Base-by-base conservation (phyloP, 139 green algal genomes). In the Chlamydomonas applanata region DNA sequence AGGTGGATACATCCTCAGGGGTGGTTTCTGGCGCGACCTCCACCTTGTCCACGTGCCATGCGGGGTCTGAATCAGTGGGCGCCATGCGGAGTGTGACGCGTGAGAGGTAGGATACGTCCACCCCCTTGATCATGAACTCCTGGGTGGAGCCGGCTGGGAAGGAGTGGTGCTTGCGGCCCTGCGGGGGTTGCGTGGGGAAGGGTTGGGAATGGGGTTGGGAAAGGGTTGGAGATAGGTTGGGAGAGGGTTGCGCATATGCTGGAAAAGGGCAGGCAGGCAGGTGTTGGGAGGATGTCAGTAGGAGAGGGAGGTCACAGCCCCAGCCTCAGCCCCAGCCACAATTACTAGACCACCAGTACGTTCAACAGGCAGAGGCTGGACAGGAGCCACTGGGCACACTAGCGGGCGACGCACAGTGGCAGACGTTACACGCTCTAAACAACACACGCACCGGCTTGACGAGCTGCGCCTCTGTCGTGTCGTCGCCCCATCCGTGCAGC, bases 61-160 rank as follows among this genome's bases (percentile, higher is more conserved):
- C 71, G 11, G 71, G 71, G 71, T 76, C 71, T 2, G 11, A 4
- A 4, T 64, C 56, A 36, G 56, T 66, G 56, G 71, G 71, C 56
- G 53, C 56, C 22, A 76, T 69, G 35, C 71, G 71, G n/a, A 76
- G n/a, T 3, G 33, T 40, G 29, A 74, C 32, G 44, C 4, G 19
- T 7, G 45, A 52, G 4, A 74, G 14, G 30, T 36, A 46, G 45
- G 32, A 35, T 14, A 74, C 68, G 22, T 74, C 68, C n/a, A 40
- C 22, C 16, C 46, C 44, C 46, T 46, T 63, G 40, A 74, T 17
- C 5, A 4, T 56, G 35, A 72, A 72, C 34, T 25, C 34, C 19
- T 24, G 27, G 34, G 33, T 56, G 25, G 44, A 20, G 24, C 66
- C 36, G 4, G 27, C 34, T 33, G 19, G 44, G 66, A 57, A 72